Evolutionary conservation across 768 basidiomycete genomes (phyloP).

Genomic region (Asterophora parasitica): DNA sequence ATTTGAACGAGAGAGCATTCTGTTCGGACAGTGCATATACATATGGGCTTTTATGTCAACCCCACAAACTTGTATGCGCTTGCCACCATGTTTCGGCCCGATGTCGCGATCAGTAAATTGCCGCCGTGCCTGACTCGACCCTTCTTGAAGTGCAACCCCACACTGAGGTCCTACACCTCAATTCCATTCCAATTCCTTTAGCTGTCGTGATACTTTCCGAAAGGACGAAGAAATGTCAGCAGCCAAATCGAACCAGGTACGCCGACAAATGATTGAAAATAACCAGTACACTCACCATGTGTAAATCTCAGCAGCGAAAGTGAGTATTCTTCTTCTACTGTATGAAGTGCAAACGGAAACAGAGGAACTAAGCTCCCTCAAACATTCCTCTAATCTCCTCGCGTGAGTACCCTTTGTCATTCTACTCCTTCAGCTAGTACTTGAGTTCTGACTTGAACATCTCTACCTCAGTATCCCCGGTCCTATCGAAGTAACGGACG

Average conservation of each 20-base stretch:
- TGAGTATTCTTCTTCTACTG: slow-evolving; percentile 10
- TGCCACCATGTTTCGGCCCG: too few relatives aligned
- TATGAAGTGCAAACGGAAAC: not conserved
- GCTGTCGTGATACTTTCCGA: too few relatives aligned
- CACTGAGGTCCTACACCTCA: not conserved
- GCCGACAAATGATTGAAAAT: too few relatives aligned
- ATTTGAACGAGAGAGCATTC: too few relatives aligned
- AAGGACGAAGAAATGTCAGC: not conserved
- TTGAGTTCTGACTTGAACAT: not conserved
- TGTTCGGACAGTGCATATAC: too few relatives aligned
- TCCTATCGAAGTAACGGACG: slow-evolving; percentile 42
- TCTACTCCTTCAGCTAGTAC: not conserved
- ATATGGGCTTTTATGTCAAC: too few relatives aligned
- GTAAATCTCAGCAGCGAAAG: not conserved
- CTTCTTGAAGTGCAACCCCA: too few relatives aligned
- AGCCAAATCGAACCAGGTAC: slow-evolving; percentile 7
- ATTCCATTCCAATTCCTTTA: not conserved
- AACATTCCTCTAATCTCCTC: slow-evolving; percentile 11
- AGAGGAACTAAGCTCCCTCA: not conserved
- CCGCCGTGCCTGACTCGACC: too few relatives aligned
- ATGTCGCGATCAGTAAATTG: too few relatives aligned
- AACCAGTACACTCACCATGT: too few relatives aligned
- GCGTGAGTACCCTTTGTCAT: slow-evolving; percentile 11
- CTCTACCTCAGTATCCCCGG: slow-evolving; percentile 39
- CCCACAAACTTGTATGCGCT: too few relatives aligned